Percentiles rank a stretch among this genome's conserved stretches.
Conservation (phyloP, 2,329 filamentous ascomycete species). For the Bimuria novae-zelandiae region DNA sequence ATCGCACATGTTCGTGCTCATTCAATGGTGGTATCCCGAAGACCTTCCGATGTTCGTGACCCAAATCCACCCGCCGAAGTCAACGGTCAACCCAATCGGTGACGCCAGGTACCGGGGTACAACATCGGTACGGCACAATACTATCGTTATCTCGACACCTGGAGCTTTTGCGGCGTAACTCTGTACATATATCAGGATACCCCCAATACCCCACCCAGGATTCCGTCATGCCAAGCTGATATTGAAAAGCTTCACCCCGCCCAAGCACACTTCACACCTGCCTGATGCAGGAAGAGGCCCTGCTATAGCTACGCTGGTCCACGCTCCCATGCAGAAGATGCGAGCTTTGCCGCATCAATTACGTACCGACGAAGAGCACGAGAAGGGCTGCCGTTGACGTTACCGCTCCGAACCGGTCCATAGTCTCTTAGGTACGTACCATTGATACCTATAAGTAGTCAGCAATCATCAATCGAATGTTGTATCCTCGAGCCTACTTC, state of each 20-base stretch:
- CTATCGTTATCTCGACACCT: background rate
- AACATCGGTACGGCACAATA: background rate
- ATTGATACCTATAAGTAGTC: conserved; percentile 16
- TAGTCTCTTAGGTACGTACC: background rate
- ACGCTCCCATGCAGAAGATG: conserved; percentile 15
- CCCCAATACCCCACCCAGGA: background rate
- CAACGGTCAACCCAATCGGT: too few species aligned
- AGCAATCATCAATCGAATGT: too few species aligned
- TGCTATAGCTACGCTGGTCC: conserved; percentile 15
- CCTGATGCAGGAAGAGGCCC: conserved; percentile 34
- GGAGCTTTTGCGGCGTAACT: background rate
- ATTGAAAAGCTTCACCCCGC: conserved; percentile 20
- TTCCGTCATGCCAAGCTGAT: conserved; percentile 21
- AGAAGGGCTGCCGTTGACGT: conserved; percentile 19
- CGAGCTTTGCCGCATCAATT: conserved; percentile 3
- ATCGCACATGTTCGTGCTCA: too few species aligned
- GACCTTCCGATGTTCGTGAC: too few species aligned
- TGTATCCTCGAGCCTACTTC: too few species aligned
- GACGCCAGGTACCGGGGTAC: background rate
- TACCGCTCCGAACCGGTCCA: conserved; percentile 13
- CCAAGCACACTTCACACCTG: conserved; percentile 32
- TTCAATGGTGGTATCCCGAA: too few species aligned
- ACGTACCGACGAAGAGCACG: background rate
- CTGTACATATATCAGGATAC: background rate
- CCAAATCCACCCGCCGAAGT: too few species aligned